Percentiles rank a stretch among this genome's conserved stretches.
These are phyloP conservation scores for Solanum habrochaites DNA, from an alignment of 257 asterid species.

Conservation along the genomic window DNA sequence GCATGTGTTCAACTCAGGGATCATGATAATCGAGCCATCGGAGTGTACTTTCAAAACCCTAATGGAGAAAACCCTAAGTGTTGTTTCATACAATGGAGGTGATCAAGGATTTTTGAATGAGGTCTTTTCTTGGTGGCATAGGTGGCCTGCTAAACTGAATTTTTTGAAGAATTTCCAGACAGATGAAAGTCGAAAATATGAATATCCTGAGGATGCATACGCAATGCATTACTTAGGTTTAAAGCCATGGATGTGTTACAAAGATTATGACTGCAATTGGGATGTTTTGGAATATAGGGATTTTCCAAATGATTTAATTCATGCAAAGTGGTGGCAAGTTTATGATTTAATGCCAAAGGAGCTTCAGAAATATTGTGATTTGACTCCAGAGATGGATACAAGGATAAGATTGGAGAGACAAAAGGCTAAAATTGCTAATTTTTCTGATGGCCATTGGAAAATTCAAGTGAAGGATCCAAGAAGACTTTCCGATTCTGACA, in stretches of 20 bases:
- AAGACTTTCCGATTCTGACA: neutral
- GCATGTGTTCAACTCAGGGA: slow-evolving; percentile 68
- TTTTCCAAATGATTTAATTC: slow-evolving; percentile 56
- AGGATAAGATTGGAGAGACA: slow-evolving; percentile 18
- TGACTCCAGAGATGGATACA: slow-evolving; percentile 10
- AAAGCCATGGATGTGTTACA: slow-evolving; percentile 86
- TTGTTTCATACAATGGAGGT: slow-evolving; percentile 71
- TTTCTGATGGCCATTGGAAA: slow-evolving; percentile 28
- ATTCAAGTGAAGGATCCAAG: slow-evolving; percentile 20
- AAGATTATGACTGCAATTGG: slow-evolving; percentile 74
- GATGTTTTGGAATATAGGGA: slow-evolving; percentile 23
- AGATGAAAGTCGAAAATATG: slow-evolving; percentile 7
- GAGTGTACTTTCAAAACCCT: slow-evolving; percentile 44
- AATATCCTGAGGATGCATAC: slow-evolving; percentile 21
- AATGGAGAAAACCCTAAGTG: slow-evolving; percentile 29
- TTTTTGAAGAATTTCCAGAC: slow-evolving; percentile 43
- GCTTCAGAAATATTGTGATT: slow-evolving; percentile 31
- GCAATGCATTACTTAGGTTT: slow-evolving; percentile 69
- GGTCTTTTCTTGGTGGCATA: slow-evolving; percentile 78
- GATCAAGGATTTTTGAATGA: slow-evolving; percentile 84
- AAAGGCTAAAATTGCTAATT: slow-evolving; percentile 9
- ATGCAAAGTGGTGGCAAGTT: slow-evolving; percentile 62
- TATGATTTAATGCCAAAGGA: slow-evolving; percentile 37
- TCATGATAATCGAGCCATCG: slow-evolving; percentile 81
- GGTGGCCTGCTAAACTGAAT: slow-evolving; percentile 43